Conservation (phyloP, 1,284 basidiomycete species). For the Malassezia nana region DNA sequence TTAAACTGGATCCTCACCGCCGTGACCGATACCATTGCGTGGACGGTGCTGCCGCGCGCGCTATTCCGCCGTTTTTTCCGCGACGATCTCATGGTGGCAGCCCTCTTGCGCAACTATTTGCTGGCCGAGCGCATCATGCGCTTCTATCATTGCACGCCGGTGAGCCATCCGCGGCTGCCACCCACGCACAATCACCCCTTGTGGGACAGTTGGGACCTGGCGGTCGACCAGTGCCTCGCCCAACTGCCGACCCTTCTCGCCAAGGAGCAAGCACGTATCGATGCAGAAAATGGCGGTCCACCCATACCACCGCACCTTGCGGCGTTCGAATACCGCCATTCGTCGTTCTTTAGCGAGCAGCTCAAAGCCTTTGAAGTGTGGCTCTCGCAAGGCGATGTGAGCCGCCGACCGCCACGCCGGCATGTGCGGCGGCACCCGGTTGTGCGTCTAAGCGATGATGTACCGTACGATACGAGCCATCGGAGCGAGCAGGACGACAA, state of each 20-base stretch:
- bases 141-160: conserved; percentile 91
- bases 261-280: conserved; percentile 55
- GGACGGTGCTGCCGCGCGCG: conserved; percentile 89
- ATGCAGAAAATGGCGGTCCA: conserved; percentile 43
- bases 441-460: conserved; percentile 55
- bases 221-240: conserved; percentile 85
- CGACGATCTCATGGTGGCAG: conserved; percentile 89
- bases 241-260: conserved; percentile 80
- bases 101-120: conserved; percentile 89
- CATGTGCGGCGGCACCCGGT: conserved; percentile 62
- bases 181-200: conserved; percentile 88
- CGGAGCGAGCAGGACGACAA: conserved; percentile 10
- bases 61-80: conserved; percentile 88
- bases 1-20: conserved; percentile 99
- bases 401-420: conserved; percentile 36
- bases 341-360: conserved; percentile 89
- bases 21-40: conserved; percentile 96
- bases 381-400: conserved; percentile 57
- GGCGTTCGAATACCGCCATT: conserved; percentile 63
- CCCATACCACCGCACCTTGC: conserved; percentile 48
- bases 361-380: conserved; percentile 96
- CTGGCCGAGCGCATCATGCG: conserved; percentile 97
- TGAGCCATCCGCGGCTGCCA: conserved; percentile 81
- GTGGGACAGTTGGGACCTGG: conserved; percentile 96
- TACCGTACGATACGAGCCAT: conserved; percentile 15